Base-by-base conservation (phyloP, 805 yeast species). In the Starmerella riodocensis region DNA sequence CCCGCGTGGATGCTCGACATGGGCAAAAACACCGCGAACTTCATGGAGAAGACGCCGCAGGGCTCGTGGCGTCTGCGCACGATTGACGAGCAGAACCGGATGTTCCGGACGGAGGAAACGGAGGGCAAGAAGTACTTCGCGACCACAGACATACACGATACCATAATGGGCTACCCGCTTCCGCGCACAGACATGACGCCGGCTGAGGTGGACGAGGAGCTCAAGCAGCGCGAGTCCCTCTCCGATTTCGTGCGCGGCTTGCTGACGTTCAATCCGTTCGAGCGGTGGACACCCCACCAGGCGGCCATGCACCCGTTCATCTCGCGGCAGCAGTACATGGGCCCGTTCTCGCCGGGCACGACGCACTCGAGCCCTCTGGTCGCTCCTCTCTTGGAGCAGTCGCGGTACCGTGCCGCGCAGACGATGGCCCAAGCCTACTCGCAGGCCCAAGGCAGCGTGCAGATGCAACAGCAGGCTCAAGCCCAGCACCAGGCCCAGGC, bases 1-100 rank as follows among this genome's bases (percentile, higher is more conserved):
- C 96, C 95, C 9, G 64, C 78, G 19, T 93, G 95, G 83, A 91
- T 91, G 98, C 67, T 88, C 48, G 96, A 88, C 47, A 84, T 82
- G 75, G 98, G 97, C 21, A 78, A 83, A 49, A 84, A 78, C 57
- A 69, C 94, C 1, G 61, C 67, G 33, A 73, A 76, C 49, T 91
- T 79, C 50, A 68, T 80, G 60, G 71, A 70, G 41, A 71, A 71
- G 46, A 33, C 36, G 14, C 39, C 41, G 17, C 59, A 48, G 22
- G 45, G 55, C 52, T 57, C 61, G 44, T 54, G 54, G 43, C 63
- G 65, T 14, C 62, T 62, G 62, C 77, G 63, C 61, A 66, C 66
- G 50, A 56, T 71, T 25, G 66, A 63, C 30, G 77, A 76, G 55
- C 74, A 69, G 51, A 65, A 74, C 29, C 48, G 53, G 13, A 66